phyloP scores from a whole-genome alignment of 2,329 filamentous ascomycete species.

The Cladophialophora exuberans region DNA sequence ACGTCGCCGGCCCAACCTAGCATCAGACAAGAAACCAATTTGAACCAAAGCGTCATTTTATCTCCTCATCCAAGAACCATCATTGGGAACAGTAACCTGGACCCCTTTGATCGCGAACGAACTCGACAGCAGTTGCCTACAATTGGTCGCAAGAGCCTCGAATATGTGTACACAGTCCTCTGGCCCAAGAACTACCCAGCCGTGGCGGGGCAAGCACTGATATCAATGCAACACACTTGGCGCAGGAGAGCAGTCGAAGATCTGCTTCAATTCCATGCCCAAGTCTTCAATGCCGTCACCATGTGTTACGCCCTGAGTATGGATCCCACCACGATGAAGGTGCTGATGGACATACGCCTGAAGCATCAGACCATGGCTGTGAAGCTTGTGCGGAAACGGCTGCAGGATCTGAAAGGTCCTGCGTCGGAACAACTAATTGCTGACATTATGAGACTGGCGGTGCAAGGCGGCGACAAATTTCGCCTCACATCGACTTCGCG shows the following conservation, averaged over 20 bases:
- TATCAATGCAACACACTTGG: neutral
- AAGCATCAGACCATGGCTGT: conserved; percentile 3
- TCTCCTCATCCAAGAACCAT: neutral
- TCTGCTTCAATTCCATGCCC: neutral
- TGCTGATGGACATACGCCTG: neutral
- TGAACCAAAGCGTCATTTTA: neutral
- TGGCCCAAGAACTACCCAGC: conserved; percentile 6
- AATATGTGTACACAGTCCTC: conserved; percentile 1
- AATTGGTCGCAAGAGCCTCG: conserved; percentile 3
- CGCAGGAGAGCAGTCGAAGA: neutral
- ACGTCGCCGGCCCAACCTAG: neutral
- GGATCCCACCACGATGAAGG: neutral
- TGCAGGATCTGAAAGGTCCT: neutral
- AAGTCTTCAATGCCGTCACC: neutral
- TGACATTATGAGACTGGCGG: conserved; percentile 3
- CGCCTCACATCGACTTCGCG: neutral
- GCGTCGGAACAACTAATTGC: neutral
- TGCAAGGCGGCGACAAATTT: neutral
- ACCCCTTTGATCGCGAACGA: neutral
- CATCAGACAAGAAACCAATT: neutral
- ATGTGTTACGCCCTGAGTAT: conserved; percentile 1
- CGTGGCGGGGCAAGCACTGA: neutral
- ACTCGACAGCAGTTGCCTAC: neutral
- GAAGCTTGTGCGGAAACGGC: neutral
- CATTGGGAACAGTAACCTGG: neutral